These are phyloP conservation scores for Salix dunnii DNA, from an alignment of 345 rosid genomes.

Conservation along the genomic window DNA sequence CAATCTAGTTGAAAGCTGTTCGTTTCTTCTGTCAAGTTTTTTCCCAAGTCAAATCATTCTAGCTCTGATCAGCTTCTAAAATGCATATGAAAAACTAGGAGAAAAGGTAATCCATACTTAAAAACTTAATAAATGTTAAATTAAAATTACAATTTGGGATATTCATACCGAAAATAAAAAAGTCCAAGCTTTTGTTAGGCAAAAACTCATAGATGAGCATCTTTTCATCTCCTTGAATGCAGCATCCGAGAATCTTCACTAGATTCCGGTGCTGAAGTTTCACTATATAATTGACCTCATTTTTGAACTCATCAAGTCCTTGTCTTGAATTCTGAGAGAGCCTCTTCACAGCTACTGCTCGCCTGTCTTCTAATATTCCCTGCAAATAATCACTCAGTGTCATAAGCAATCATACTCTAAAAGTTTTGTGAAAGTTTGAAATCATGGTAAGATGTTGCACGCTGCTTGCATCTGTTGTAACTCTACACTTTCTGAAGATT, in stretches of 20 bases:
- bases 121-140: too few relatives aligned
- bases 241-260: neutral
- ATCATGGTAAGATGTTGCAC: neutral
- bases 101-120: too few relatives aligned
- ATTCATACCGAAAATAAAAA: neutral
- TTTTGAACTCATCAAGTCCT: neutral
- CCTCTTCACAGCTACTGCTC: constrained; percentile 4
- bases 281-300: neutral
- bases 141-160: neutral
- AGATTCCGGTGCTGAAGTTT: constrained; percentile 7
- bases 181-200: neutral
- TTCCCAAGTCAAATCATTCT: neutral
- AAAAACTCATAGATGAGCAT: neutral
- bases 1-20: neutral
- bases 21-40: neutral
- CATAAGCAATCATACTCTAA: too few relatives aligned
- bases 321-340: neutral
- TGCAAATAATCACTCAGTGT: neutral
- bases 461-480: neutral
- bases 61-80: too few relatives aligned
- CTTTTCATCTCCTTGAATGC: neutral
- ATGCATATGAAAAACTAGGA: too few relatives aligned
- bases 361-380: neutral
- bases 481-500: neutral
- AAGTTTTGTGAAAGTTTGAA: too few relatives aligned